Base-by-base conservation (phyloP, 345 rosid species). In the Erysimum cheiranthoides region DNA sequence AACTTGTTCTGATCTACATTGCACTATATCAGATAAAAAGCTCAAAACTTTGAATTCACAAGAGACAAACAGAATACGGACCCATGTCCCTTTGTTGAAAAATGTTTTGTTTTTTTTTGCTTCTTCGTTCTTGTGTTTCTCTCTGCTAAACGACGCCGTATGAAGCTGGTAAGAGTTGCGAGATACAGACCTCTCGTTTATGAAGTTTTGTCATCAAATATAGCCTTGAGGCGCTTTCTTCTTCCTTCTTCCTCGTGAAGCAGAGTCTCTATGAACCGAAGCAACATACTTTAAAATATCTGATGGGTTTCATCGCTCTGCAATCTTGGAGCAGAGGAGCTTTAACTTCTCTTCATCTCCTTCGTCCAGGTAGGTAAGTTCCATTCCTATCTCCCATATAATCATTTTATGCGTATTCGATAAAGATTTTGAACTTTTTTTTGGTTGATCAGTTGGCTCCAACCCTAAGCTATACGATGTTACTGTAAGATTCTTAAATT, bases 291-390 rank as follows among this genome's bases (percentile, higher is more conserved):
- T 35, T 42, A 52, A 28, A 49, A 38, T 49, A 21, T 47, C 46
- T 59, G 40, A 78, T 78, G 81, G 81, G 81, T 66, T 78, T 59
- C 50, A 51, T 66, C 8, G 18, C 63, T 78, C 58, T 72, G 77
- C 81, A 66, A 66, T 42, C 42, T 38, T 78, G 73, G 73, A 40
- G 77, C 57, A 66, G 73, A 72, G 81, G 69, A 66, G 77, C 63
- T 66, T 49, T 69, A 59, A 42, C 45, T 49, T 71, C 42, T 49
- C 25, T 66, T 63, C 58, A 68, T 69, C 52, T 79, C 30, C 74
- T 73, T 59, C 68, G 71, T 61, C 50, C 82, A 61, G 62, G 69
- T 73, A 64, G 25, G 87, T 78, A 10, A 77, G 85, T 74, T 73
- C 58, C 82, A 77, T 36, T 69, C 61, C 36, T 75, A 45, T 25